Conservation (phyloP, 257 asterid genomes). For the Solanum chilense region DNA sequence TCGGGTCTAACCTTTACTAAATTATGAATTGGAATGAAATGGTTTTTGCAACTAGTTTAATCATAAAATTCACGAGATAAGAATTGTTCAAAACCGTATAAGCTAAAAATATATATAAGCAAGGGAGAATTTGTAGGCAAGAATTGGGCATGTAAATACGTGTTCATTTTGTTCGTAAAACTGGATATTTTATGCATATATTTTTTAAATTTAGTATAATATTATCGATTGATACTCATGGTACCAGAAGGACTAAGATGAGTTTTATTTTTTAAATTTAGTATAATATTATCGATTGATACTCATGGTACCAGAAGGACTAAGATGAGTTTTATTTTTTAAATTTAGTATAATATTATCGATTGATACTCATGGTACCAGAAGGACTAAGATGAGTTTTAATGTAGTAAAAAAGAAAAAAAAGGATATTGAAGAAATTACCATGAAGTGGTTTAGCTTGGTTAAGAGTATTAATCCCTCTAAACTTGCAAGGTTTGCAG, state of each 20-base stretch:
- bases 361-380: not conserved
- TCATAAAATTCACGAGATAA: not conserved
- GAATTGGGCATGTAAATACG: not conserved
- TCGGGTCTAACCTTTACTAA: not conserved
- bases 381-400: not conserved
- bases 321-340: not conserved
- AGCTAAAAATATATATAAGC: no score
- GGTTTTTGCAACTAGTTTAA: not conserved
- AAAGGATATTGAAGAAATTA: not conserved
- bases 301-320: not conserved
- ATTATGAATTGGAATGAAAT: not conserved
- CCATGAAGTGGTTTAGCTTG: conserved; percentile 41
- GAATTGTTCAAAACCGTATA: not conserved
- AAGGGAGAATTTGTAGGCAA: no score
- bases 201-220: no score
- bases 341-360: no score
- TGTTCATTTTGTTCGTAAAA: not conserved
- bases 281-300: not conserved
- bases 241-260: not conserved
- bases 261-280: not conserved
- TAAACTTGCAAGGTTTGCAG: conserved; percentile 63
- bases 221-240: not conserved
- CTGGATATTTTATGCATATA: not conserved
- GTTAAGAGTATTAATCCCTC: conserved; percentile 25
- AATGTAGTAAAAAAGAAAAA: not conserved